These are phyloP conservation scores for Dactylellina cionopaga DNA, from an alignment of 2,329 filamentous ascomycete genomes.

Conservation along the genomic window DNA sequence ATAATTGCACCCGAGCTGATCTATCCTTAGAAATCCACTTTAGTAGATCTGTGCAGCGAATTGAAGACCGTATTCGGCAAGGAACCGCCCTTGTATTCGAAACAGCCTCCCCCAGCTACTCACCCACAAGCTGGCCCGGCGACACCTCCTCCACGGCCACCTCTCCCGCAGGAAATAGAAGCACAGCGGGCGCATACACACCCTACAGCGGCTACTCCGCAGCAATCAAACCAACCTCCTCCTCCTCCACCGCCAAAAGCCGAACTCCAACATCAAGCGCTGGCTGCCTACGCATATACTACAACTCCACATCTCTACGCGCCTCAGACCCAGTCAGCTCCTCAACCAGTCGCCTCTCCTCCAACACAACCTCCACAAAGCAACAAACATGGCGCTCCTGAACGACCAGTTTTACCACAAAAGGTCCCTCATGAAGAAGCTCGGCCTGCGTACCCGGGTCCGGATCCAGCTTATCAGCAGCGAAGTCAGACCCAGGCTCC, in stretches of 20 bases:
- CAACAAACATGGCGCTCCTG: slow-evolving; percentile 35
- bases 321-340: slow-evolving; percentile 55
- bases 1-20: background rate
- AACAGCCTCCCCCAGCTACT: slow-evolving; percentile 65
- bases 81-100: slow-evolving; percentile 88
- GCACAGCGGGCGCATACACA: slow-evolving; percentile 57
- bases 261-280: slow-evolving; percentile 13
- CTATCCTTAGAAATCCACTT: slow-evolving; percentile 74
- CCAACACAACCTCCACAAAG: slow-evolving; percentile 53
- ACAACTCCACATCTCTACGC: slow-evolving; percentile 56
- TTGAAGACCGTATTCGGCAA: slow-evolving; percentile 89
- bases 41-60: slow-evolving; percentile 83
- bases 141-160: slow-evolving; percentile 73
- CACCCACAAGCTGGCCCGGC: slow-evolving; percentile 58
- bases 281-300: slow-evolving; percentile 34
- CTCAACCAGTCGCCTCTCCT: slow-evolving; percentile 54
- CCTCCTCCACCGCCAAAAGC: slow-evolving; percentile 48
- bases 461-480: slow-evolving; percentile 51
- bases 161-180: slow-evolving; percentile 73
- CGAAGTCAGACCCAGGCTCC: slow-evolving; percentile 53
- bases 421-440: slow-evolving; percentile 29
- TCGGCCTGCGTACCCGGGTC: background rate
- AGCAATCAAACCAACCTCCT: slow-evolving; percentile 54
- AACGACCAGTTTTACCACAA: slow-evolving; percentile 34
- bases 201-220: slow-evolving; percentile 57